These are phyloP conservation scores for Quercus variabilis DNA, from an alignment of 306 rosid genomes.

Conservation along the genomic window DNA sequence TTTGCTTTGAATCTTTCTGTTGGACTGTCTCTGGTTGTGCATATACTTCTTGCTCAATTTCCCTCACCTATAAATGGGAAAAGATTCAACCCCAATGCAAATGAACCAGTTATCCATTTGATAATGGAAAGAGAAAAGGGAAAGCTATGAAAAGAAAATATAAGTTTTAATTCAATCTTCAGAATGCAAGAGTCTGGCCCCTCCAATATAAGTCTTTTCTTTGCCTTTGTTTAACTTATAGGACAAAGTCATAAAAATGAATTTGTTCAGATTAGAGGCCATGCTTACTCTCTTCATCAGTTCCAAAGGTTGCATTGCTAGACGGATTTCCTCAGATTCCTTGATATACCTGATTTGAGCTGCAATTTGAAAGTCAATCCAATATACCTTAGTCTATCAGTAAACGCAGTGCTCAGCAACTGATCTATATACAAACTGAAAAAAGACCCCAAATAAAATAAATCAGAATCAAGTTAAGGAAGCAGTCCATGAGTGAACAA, in stretches of 20 bases:
- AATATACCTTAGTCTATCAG: conserved; percentile 6
- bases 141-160: not conserved
- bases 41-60: conserved; percentile 74
- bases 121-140: not conserved
- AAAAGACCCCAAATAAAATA: not conserved
- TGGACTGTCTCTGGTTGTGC: conserved; percentile 51
- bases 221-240: not conserved
- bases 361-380: conserved; percentile 41
- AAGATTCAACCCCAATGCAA: conserved; percentile 6
- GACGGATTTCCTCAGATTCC: conserved; percentile 86
- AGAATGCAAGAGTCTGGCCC: not conserved
- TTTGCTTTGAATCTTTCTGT: conserved; percentile 70
- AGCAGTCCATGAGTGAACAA: not conserved
- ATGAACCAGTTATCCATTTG: not conserved
- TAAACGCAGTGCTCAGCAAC: not conserved
- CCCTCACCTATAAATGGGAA: conserved; percentile 63
- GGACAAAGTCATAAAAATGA: not conserved
- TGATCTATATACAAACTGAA: not conserved
- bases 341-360: conserved; percentile 56
- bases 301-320: conserved; percentile 86
- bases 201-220: not conserved
- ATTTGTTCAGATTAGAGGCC: not conserved
- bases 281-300: conserved; percentile 81
- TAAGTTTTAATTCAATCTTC: not conserved
- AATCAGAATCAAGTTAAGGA: conserved; percentile 7